Base-by-base conservation (phyloP, 2,329 filamentous ascomycete species). In the Dactylonectria estremocensis region DNA sequence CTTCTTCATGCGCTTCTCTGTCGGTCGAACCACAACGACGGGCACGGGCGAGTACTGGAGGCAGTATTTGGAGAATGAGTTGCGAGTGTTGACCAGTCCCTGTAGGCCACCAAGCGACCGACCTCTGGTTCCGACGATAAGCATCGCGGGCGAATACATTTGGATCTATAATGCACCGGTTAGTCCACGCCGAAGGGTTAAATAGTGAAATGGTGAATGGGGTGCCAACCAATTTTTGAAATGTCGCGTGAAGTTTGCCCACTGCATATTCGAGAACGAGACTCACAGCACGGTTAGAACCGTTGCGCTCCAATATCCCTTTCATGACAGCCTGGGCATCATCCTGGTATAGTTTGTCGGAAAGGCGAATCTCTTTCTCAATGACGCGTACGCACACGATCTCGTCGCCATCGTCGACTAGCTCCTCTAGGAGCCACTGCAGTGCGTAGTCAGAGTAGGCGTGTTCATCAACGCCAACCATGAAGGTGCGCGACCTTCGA, bases 51-150 rank as follows among this genome's bases (percentile, higher is more conserved):
- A 97, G 79, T 97, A 95, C 78, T 98, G 95, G 13, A 97, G 87
- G 76, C 95, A 97, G 82, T 97, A 98, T 78, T 97, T 97, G 28
- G 94, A 97, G 50, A 97, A 95, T 0, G 93, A 96, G 70, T 94
- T 96, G 49, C 87, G 83, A 35, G 87, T 88, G 55, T 93, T 94
- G 48, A 97, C 88, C 33, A 97, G 85, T 54, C 94, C 93, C 78
- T 97, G 95, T 64, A 97, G 91, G 28, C 95, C 94, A 37, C 94
- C 94, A 2, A 97, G 86, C 43, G 92, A 95, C 61, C 94, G 89
- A 52, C 95, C 95, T 74, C 93, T 90, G 1, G 95, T 97, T 49
- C 95, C 95, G 16, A 98, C 95, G 31, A 98, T 92, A 22, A 98
- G 88, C 83, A 97, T 95, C 3, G 93, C 94, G 3, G 95, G 95